Base-by-base conservation (phyloP, 176 grass and related monocot genomes). In the Dactylis glomerata region DNA sequence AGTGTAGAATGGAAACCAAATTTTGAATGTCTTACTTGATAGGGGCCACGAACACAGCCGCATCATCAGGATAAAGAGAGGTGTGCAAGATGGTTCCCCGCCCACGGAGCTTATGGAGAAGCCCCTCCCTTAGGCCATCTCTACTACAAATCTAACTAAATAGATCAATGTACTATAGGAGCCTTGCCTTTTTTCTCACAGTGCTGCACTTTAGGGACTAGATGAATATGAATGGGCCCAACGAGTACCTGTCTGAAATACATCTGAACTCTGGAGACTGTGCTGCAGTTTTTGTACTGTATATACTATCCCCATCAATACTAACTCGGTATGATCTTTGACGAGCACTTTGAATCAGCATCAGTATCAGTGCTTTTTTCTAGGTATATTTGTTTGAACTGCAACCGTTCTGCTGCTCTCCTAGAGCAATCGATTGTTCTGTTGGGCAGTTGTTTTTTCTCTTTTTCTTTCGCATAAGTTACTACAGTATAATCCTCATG, bases 191-290 rank as follows among this genome's bases (percentile, higher is more conserved):
- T 45, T 67, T 76, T 82, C 49, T 56, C 37, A 1, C 77, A 16
- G 40, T 19, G 1, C 55, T 36, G 24, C 15, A 14, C 4, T 65
- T 74, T 33, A 82, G 86, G 36, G 2, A 22, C 22, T 68, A 74
- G 76, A 63, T 84, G 87, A 85, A 30, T 68, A 74, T 56, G 31
- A 79, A 45, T n/a, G 59, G 52, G 59, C 79, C 12, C 51, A 77
- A 12, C 62, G 30, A 55, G 20, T 55, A 14, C 8, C 67, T 45
- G 27, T 54, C 68, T 56, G 27, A 74, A 57, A 41, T 65, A 56
- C 34, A 34, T 47, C 62, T 74, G 55, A 73, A 28, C 41, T 44
- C n/a, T 14, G 15, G 68, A 70, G 30, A 12, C 10, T 72, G 3
- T 57, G 66, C 42, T 2, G 13, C 32, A 13, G 38, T 83, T 23